Percentiles rank a stretch among this genome's conserved stretches.
phyloP scores from a whole-genome alignment of 306 rosid species.

The Dalbergia oliveri region DNA sequence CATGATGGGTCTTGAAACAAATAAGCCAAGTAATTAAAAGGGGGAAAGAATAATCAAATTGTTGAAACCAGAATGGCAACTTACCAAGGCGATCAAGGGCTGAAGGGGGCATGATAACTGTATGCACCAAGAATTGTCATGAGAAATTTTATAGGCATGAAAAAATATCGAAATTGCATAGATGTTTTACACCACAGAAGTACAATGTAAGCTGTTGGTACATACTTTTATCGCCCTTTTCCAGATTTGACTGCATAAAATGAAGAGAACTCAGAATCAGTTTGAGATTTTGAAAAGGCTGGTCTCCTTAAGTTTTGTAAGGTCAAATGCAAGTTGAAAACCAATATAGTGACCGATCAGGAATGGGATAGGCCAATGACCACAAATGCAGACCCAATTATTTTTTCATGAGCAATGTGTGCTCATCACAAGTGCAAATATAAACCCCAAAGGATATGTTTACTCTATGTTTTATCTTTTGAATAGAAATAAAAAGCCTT shows the following conservation, averaged over 20 bases:
- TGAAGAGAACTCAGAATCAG: slow-evolving; percentile 18
- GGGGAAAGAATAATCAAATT: background rate
- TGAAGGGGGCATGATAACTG: slow-evolving; percentile 73
- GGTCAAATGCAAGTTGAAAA: too few species aligned
- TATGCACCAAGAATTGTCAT: slow-evolving; percentile 38
- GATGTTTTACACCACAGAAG: background rate
- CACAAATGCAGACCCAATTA: background rate
- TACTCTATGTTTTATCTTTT: background rate
- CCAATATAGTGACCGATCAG: too few species aligned
- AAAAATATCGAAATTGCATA: slow-evolving; percentile 4
- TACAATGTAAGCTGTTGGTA: slow-evolving; percentile 18
- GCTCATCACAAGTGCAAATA: background rate
- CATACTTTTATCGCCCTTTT: slow-evolving; percentile 71
- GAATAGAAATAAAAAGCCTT: background rate
- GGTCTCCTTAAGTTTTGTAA: too few species aligned
- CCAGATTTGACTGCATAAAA: slow-evolving; percentile 61
- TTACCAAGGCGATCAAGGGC: slow-evolving; percentile 69
- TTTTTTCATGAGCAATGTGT: background rate
- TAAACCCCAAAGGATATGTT: background rate
- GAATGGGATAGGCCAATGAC: background rate
- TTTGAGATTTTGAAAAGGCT: background rate
- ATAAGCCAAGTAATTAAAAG: slow-evolving; percentile 8
- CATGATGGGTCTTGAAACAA: background rate
- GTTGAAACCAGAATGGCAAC: slow-evolving; percentile 25
- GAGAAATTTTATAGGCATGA: slow-evolving; percentile 2